Conservation (phyloP, 164 flowering plant species). For the Stephania yunnanensis region DNA sequence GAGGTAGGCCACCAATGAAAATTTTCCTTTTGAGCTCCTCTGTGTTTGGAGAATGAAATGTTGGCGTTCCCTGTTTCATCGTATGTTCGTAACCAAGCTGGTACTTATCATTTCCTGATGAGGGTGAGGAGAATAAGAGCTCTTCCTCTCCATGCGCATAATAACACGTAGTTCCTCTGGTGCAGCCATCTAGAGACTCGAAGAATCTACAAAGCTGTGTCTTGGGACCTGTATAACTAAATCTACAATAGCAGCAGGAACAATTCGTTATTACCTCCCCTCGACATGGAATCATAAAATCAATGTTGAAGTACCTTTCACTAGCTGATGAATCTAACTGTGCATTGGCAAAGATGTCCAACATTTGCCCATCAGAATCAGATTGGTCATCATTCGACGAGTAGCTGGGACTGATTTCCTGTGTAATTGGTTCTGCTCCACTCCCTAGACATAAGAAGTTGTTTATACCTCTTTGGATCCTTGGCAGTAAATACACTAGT, state of each 20-base stretch:
- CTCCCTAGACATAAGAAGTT: conserved; percentile 23
- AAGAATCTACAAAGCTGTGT: conserved; percentile 36
- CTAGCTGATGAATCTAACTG: conserved; percentile 13
- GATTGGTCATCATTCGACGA: conserved; percentile 7
- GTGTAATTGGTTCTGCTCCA: conserved; percentile 12
- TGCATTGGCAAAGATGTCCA: conserved; percentile 12
- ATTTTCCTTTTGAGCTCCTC: conserved; percentile 28
- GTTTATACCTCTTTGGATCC: neutral
- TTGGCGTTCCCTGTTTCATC: conserved; percentile 16
- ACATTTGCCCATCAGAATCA: conserved; percentile 17
- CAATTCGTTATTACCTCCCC: neutral
- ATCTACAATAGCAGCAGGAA: conserved; percentile 9
- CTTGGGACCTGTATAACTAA: conserved; percentile 14
- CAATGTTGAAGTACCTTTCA: conserved; percentile 24
- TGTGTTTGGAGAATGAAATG: conserved; percentile 4
- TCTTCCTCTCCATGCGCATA: conserved; percentile 36
- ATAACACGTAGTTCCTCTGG: conserved; percentile 41
- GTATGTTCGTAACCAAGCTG: neutral
- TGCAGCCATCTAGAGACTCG: conserved; percentile 38
- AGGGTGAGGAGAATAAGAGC: neutral
- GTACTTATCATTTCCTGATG: neutral
- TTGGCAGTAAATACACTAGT: neutral
- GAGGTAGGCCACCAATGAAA: conserved; percentile 53
- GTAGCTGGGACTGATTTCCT: conserved; percentile 13
- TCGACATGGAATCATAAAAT: neutral